phyloP scores from a whole-genome alignment of 2,329 filamentous ascomycete species.

The Colletotrichum musicola region DNA sequence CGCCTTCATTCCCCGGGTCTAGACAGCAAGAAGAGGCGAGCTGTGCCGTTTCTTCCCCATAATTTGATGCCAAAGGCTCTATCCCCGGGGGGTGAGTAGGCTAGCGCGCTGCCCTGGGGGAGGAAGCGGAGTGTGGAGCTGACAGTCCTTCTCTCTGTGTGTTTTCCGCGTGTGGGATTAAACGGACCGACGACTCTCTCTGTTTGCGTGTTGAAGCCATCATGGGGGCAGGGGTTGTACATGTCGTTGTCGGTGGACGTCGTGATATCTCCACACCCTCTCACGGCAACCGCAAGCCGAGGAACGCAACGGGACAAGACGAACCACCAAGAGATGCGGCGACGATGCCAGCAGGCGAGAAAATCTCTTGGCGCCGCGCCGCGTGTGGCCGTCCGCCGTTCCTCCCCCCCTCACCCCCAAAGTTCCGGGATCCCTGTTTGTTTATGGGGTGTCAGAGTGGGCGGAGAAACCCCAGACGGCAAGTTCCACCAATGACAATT shows the following conservation, averaged over 20 bases:
- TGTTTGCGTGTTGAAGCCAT: slow-evolving; percentile 7
- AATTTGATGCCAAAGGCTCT: not conserved
- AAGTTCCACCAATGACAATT: slow-evolving; percentile 36
- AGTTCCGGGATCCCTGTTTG: slow-evolving; percentile 12
- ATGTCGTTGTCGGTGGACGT: not conserved
- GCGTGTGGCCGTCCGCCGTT: slow-evolving; percentile 23
- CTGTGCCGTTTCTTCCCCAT: slow-evolving; percentile 20
- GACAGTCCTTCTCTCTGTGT: not conserved
- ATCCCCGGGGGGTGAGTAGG: not conserved
- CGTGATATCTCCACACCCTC: not conserved
- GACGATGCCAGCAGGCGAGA: slow-evolving; percentile 6
- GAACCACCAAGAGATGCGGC: slow-evolving; percentile 35
- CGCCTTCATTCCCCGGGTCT: slow-evolving; percentile 31
- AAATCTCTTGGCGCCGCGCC: slow-evolving; percentile 26
- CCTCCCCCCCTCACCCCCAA: slow-evolving; percentile 7
- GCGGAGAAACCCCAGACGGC: slow-evolving; percentile 33
- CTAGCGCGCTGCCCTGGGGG: slow-evolving; percentile 28
- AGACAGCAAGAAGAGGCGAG: slow-evolving; percentile 13
- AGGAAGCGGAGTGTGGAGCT: slow-evolving; percentile 29
- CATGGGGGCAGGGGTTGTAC: not conserved
- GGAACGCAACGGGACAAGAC: slow-evolving; percentile 17
- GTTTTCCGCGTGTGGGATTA: not conserved
- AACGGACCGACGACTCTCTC: slow-evolving; percentile 11
- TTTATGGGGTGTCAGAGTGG: slow-evolving; percentile 19
- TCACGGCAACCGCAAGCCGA: slow-evolving; percentile 6